Evolutionary conservation across 75 land plant genomes (phyloP).

Genomic region (Pseudotsuga menziesii): DNA sequence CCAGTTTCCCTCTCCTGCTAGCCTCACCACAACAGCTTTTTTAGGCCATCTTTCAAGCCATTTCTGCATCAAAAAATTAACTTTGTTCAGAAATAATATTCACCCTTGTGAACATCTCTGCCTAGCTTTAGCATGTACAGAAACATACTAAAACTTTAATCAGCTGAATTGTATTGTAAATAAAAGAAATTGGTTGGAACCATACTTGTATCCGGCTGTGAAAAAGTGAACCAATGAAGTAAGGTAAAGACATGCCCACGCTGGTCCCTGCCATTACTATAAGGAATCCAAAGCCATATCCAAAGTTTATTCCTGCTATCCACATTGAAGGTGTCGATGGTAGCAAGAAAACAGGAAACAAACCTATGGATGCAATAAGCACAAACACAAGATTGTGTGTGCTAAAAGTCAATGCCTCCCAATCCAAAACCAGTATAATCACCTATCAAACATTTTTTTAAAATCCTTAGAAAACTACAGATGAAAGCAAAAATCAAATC

Average conservation of each 20-base stretch:
- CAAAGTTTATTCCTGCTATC: conserved; percentile 90
- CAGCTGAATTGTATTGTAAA: not conserved
- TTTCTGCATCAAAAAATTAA: conserved; percentile 30
- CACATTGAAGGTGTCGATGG: conserved; percentile 94
- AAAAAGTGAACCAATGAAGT: conserved; percentile 69
- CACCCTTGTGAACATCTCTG: not conserved
- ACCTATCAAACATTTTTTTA: conserved; percentile 44
- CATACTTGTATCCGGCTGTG: conserved; percentile 65
- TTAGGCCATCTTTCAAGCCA: too few species aligned
- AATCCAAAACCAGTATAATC: conserved; percentile 69
- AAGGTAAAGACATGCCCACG: conserved; percentile 85
- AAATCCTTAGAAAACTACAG: not conserved
- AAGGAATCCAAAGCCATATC: conserved; percentile 80
- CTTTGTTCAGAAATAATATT: not conserved
- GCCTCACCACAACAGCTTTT: too few species aligned
- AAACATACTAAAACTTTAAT: not conserved
- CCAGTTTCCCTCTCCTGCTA: too few species aligned
- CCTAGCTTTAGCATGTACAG: not conserved
- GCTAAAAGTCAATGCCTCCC: conserved; percentile 67
- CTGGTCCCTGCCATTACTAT: conserved; percentile 60
- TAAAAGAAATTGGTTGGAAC: not conserved
- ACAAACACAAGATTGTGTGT: conserved; percentile 57
- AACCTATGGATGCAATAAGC: conserved; percentile 56
- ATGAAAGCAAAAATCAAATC: not conserved
- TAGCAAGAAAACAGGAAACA: conserved; percentile 66